phyloP scores from a whole-genome alignment of 345 rosid genomes.

The Murraya koenigii region DNA sequence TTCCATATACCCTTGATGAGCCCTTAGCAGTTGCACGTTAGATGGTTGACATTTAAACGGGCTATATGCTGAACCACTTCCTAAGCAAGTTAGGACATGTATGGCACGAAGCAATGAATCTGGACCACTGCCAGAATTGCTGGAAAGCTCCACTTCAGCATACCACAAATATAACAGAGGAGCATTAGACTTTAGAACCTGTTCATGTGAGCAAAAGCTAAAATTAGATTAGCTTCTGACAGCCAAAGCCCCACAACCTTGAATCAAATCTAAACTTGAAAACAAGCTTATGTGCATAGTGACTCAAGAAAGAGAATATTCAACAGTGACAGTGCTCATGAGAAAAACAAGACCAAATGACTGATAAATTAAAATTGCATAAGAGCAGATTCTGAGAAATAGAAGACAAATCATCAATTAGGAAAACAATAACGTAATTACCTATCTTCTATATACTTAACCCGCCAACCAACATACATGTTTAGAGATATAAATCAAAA shows the following conservation, averaged over 20 bases:
- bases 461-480: background rate
- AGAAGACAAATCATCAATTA: background rate
- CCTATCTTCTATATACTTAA: background rate
- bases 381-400: background rate
- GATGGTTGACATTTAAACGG: conserved; percentile 69
- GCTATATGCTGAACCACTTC: conserved; percentile 60
- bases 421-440: background rate
- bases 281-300: background rate
- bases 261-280: background rate
- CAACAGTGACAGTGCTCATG: background rate
- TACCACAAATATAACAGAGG: conserved; percentile 83
- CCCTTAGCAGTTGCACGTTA: conserved; percentile 77
- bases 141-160: conserved; percentile 73
- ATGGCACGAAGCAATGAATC: conserved; percentile 62
- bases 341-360: background rate
- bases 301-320: background rate
- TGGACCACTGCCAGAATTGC: conserved; percentile 22
- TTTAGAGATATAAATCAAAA: background rate
- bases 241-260: background rate
- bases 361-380: background rate
- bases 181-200: conserved; percentile 68
- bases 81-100: conserved; percentile 75
- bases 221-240: conserved; percentile 9
- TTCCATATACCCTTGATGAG: conserved; percentile 86
- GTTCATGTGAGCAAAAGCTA: conserved; percentile 23